Percentiles rank a stretch among this genome's conserved stretches.
phyloP scores from a whole-genome alignment of 495 filamentous ascomycete genomes.

The Xylaria acuta region DNA sequence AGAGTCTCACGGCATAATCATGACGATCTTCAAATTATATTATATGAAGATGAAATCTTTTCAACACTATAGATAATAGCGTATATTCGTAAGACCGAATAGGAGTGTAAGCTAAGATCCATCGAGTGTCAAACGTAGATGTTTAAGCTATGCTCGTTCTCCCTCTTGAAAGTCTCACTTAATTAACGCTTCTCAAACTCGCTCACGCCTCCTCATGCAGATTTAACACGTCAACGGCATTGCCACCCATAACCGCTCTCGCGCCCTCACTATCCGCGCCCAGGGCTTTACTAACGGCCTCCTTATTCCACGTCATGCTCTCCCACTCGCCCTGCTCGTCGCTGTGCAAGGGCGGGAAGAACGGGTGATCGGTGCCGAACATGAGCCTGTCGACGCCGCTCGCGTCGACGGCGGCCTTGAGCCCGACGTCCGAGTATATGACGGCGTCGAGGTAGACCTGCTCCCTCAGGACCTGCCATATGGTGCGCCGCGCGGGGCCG shows the following conservation, averaged over 20 bases:
- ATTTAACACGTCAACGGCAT: constrained; percentile 70
- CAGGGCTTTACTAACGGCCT: constrained; percentile 69
- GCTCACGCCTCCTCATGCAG: constrained; percentile 49
- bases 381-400: constrained; percentile 71
- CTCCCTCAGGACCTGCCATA: constrained; percentile 84
- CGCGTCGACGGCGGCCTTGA: constrained; percentile 74
- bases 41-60: not conserved
- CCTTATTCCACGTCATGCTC: constrained; percentile 80
- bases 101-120: not conserved
- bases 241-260: constrained; percentile 67
- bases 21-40: not conserved
- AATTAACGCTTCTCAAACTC: not conserved
- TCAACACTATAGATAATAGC: not conserved
- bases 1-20: not conserved
- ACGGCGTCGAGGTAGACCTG: constrained; percentile 94
- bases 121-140: not conserved
- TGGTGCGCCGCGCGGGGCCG: constrained; percentile 56
- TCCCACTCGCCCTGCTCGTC: constrained; percentile 72
- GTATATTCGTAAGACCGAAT: not conserved
- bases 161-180: too few relatives aligned
- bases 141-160: not conserved
- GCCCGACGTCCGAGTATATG: constrained; percentile 74
- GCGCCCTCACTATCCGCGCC: constrained; percentile 56
- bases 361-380: constrained; percentile 94
- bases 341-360: constrained; percentile 80